Base-by-base conservation (phyloP, 768 basidiomycete species). In the Naganishia randhawae region DNA sequence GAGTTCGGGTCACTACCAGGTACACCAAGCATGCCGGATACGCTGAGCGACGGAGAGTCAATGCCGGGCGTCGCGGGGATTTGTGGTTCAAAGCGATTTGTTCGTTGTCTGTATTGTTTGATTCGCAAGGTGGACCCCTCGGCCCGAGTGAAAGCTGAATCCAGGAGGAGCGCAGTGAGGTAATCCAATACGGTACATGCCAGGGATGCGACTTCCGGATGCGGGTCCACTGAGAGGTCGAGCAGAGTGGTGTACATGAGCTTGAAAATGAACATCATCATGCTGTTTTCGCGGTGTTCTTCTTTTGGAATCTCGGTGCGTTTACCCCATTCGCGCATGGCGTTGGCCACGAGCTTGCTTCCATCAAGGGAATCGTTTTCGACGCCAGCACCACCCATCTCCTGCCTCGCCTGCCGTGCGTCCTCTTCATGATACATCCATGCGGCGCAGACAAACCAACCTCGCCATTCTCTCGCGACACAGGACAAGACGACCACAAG, bases 391-490 rank as follows among this genome's bases (percentile, higher is more conserved):
- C 63, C 69, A 53, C 73, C 72, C 8, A 72, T 69, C 0, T 73
- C 73, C 22, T 74, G 35, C 22, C 75, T 73, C 35, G 74, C 75
- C 57, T 74, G 70, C 32, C 69, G 50, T 41, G 65, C 69, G 50
- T 95, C 90, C 77, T 94, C 91, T 76, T 96, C 93, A 87, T 91
- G 91, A 77, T 96, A 94, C 10, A 92, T 82, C 94, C 95, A 98
- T 1, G 95, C 93, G 70, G 95, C 96, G 42, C 93, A 87, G 54
- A 95, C 91, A 73, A 98, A 92, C 82, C 91, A 91, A 8, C 95
- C 96, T 66, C 92, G 83, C 91, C 94, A 97, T 78, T 98, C 95
- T 78, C 92, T 90, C 41, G 94, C 93, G 25, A 98, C 83, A 74
- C 90, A 92, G 75, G 91, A 93, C 66, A 98, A 87, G 42, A 98